Evolutionary conservation across 2,329 filamentous ascomycete species (phyloP), one percentile per base, ranked within the genome.

Genomic region (Cladosporium colombiae): DNA sequence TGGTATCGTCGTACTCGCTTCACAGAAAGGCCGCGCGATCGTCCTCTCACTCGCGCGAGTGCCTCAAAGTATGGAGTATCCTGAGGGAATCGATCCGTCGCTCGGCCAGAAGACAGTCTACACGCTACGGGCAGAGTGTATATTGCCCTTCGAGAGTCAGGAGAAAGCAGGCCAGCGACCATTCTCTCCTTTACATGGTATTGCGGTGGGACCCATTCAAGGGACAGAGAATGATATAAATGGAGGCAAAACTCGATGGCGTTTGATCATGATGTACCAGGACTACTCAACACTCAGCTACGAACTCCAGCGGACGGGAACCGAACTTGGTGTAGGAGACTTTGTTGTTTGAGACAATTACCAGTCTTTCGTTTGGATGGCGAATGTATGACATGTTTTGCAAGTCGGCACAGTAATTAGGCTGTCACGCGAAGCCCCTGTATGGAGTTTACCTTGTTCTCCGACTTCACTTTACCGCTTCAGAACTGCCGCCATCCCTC

Each of bases 241-340:
- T 53, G 69, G 65, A 71, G 68, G 73, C 35, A 76, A 80, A 66
- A 80, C 81, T 68, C 81, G 85, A 65, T 93, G 89, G 83, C 81
- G 89, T 66, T 70, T 94, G 65, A 84, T 94, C 74, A 78, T 93
- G 76, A 88, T 91, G 74, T 93, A 89, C 74, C 83, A 84, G 66
- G 87, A 92, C 76, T 87, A 91, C 71, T 85, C 85, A 1, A 84
- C 93, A 31, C 73, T 92, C 69, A 88, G 85, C 66, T 93, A 92
- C 78, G 88, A 91, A 75, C 76, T 92, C n/a, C 64, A 59, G 23
- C 49, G 59, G 27, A 31, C 53, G 14, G 35, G 7, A 23, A 37
- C 44, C 14, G 35, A 35, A 37, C 21, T 63, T 21, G 50, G 49
- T 14, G 61, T 56, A n/a, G 52, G 33, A 27, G 46, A 58, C 0